Base-by-base conservation (phyloP, 2,329 filamentous ascomycete species). In the Claviceps sp. region DNA sequence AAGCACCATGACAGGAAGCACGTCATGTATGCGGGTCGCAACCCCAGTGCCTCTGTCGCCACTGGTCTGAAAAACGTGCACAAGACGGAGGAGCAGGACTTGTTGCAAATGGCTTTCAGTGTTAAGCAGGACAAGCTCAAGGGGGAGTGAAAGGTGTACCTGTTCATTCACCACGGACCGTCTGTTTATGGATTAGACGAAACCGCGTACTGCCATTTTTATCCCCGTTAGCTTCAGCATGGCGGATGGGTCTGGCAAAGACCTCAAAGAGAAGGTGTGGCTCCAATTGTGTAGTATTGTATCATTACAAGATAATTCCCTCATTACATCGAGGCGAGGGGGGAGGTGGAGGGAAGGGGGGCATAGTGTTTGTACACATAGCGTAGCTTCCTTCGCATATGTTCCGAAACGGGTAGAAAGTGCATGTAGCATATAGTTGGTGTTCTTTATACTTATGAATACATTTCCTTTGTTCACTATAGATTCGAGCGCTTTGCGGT, bases 11-110 rank as follows among this genome's bases (percentile, higher is more conserved):
- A 94, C 72, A 83, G 87, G 66, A 90, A 95, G 73, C 88, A 95
- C 72, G 89, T 96, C 66, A 89, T 96, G 82, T 98, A 97, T 70
- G 93, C 93, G 55, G 93, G 93, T 60, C 85, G 93, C 62, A 85
- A 89, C 71, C 91, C 91, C 40, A 95, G 89, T 64, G 91, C 93
- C 16, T 91, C 85, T 57, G 91, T 97, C 26, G 93, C 93, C 40
- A 95, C 91, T 51, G 93, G 93, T 69, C 73, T 93, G 65, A 98
- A 98, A 82, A 73, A 77, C 45, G 81, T 78, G 52, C 93, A 98
- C 71, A 73, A 82, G 71, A 94, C 91, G 79, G 93, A 98, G 75
- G 93, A 97, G 78, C 78, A 87, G 67, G 88, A 93, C 47, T 70
- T 98, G 60, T 71, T 91, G 59, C 72, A 83, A 64, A 75, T 71